Base-by-base conservation (phyloP, 139 green algal genomes). In the Picochlorum sp. region DNA sequence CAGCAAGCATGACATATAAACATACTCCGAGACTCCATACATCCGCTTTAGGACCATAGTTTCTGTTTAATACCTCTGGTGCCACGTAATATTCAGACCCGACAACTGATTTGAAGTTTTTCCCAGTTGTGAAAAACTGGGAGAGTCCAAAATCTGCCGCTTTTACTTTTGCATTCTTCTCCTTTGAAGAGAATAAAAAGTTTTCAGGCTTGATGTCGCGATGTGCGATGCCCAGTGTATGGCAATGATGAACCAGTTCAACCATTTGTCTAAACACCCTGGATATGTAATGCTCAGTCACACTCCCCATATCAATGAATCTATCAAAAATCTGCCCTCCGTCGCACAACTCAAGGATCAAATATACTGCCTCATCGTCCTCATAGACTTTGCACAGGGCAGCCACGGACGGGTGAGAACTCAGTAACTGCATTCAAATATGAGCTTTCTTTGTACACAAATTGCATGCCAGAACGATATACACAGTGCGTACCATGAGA, bases 1-100 rank as follows among this genome's bases (percentile, higher is more conserved):
- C 90, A 3, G 76, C 86, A 16, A 97, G 79, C 38, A 97, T 75
- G 51, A 95, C 92, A 86, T 94, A 95, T 14, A 97, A 77, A 37
- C 92, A 90, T 9, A 95, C 86, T 18, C 90, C 90, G 49, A 92
- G 73, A 37, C 62, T 83, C 90, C 90, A 97, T 68, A 97, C 49
- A 69, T 95, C 87, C 3, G 78, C 78, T 20, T 86, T 60, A 3
- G 72, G 41, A 21, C 65, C 60, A 66, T 94, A 95, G 24, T 81
- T 57, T 26, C 77, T 67, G 2, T 54, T 59, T 30, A 91, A 69
- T 60, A 92, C 85, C 71, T 94, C 87, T 4, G 86, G 87, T 2
- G 86, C 85, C 21, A 93, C 76, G 66, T 91, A 95, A 60, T 86
- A 92, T 18, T 80, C 79, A 20, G 30, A 47, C 16, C 63, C 69